These are phyloP conservation scores for Didymellaceae sp. DNA, from an alignment of 2,329 filamentous ascomycete genomes.

Conservation along the genomic window DNA sequence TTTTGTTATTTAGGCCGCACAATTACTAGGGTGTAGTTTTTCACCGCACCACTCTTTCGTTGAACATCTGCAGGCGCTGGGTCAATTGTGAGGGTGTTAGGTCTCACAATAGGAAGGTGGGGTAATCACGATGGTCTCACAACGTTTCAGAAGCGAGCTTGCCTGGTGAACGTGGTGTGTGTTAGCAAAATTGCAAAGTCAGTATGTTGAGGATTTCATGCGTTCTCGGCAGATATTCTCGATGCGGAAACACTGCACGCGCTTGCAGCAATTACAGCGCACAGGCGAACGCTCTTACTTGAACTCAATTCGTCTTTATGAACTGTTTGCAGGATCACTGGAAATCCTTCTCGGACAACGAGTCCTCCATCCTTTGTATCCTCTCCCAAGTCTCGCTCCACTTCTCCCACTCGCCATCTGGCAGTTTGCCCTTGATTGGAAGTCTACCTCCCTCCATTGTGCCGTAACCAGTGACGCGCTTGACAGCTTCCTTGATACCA, in stretches of 20 bases:
- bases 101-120: neutral
- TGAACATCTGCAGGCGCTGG: no score
- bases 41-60: no score
- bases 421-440: constrained; percentile 64
- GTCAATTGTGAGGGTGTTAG: neutral
- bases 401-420: constrained; percentile 64
- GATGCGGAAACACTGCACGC: no score
- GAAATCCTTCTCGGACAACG: constrained; percentile 36
- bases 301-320: neutral
- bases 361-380: constrained; percentile 42
- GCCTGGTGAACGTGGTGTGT: neutral
- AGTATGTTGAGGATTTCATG: no score
- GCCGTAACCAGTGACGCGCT: constrained; percentile 65
- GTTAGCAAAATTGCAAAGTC: neutral
- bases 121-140: constrained; percentile 1
- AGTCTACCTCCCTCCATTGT: constrained; percentile 65
- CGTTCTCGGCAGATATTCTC: neutral
- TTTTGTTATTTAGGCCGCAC: no score
- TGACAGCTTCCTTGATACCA: constrained; percentile 70
- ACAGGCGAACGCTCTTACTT: no score
- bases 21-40: no score
- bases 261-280: no score
- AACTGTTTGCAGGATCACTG: constrained; percentile 11
- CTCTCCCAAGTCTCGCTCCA: constrained; percentile 42
- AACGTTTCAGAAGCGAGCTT: neutral